Base-by-base conservation (phyloP, 352 stramenopile species). In the Pythium periplocum region DNA sequence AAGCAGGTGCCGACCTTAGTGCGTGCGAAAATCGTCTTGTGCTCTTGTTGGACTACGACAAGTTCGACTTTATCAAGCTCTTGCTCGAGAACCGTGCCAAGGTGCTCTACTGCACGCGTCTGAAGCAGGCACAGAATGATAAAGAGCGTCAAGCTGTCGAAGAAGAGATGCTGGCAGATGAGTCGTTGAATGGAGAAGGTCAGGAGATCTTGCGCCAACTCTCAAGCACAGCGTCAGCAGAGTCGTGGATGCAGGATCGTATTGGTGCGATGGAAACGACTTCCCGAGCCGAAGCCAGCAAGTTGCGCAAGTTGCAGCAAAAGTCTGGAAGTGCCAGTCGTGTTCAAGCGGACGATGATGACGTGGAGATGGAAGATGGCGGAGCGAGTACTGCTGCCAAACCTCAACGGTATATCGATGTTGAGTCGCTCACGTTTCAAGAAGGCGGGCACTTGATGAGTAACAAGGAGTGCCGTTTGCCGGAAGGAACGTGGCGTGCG, bases 51-150 rank as follows among this genome's bases (percentile, higher is more conserved):
- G 96, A 98, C 56, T 98, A 98, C 67, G 97, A 99, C 70, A 98
- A 99, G 57, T 99, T 99, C 62, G 95, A 98, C 39, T 98, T 99
- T 37, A 99, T 99, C 73, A 99, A 99, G 68, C 53, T 97, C 5
- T 64, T 99, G 49, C 66, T 99, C 10, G 79, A 90, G 45, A 99
- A 99, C 74, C 81, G 96, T 34, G 81, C 81, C 9, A 96, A 96
- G 53, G 96, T 99, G 36, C 87, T 97, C 44, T 99, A 98, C 62
- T 98, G 95, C 71, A 98, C 97, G 35, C 87, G 87, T 0, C 81
- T 99, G 31, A 99, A 99, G 68, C 92, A 98, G 56, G 97, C 97
- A 8, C 86, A 98, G 55, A 90, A 83, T 10, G 94, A 98, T 10
- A 75, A 90, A 6, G 91, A 98, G 57, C 77, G 93, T 32, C 78